These are phyloP conservation scores for Mallotus japonicus DNA, from an alignment of 441 rosid species.

Conservation along the genomic window DNA sequence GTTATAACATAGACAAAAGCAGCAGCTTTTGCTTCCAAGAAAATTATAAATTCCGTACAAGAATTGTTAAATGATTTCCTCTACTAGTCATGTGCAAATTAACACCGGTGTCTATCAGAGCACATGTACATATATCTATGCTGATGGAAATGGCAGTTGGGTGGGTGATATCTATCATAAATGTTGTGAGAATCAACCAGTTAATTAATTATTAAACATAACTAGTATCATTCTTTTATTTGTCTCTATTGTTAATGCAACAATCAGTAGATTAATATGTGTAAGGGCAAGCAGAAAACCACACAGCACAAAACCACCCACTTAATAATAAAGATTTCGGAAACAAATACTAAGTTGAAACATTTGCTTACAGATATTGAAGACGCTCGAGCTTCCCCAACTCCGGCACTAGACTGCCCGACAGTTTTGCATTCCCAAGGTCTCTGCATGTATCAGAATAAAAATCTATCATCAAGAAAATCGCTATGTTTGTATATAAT, in stretches of 20 bases:
- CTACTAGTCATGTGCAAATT: background rate
- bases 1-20: background rate
- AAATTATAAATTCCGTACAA: background rate
- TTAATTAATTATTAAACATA: background rate
- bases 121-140: background rate
- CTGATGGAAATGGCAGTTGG: conserved; percentile 4
- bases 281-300: background rate
- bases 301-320: no score
- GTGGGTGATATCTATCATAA: background rate
- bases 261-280: background rate
- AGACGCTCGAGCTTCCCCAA: conserved; percentile 62
- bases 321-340: no score
- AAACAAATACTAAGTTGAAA: background rate
- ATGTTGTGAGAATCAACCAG: background rate
- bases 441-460: conserved; percentile 42
- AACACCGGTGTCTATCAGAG: background rate
- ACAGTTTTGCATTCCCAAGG: conserved; percentile 65
- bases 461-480: no score
- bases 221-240: background rate
- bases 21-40: background rate
- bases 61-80: background rate
- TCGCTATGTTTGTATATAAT: no score
- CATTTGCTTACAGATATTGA: conserved; percentile 53
- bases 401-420: conserved; percentile 60
- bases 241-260: background rate